Percentiles rank a stretch among this genome's conserved stretches.
Conservation (phyloP, 305 asterid genomes). For the Petunia hybrid region DNA sequence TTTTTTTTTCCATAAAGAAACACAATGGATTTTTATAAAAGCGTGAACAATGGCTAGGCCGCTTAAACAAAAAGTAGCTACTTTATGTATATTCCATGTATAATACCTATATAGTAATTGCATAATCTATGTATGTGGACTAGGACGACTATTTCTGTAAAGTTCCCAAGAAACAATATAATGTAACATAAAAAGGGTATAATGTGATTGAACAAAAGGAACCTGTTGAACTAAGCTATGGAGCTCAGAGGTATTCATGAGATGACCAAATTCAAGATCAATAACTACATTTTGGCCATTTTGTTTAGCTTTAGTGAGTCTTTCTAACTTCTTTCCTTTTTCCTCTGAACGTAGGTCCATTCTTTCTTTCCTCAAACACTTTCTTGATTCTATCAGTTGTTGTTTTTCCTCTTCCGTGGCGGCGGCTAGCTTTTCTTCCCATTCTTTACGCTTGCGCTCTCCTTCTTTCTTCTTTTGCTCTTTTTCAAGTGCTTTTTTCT, state of each 20-base stretch:
- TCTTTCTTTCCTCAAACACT: conserved; percentile 65
- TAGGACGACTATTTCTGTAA: too few species aligned
- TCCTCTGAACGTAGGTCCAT: conserved; percentile 73
- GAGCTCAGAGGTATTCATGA: conserved; percentile 73
- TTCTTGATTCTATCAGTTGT: conserved; percentile 60
- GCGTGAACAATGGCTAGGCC: too few species aligned
- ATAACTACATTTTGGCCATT: conserved; percentile 79
- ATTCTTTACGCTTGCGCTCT: conserved; percentile 82
- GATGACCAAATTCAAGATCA: conserved; percentile 83
- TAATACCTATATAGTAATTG: too few species aligned
- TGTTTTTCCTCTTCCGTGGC: conserved; percentile 67
- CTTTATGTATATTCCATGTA: too few species aligned
- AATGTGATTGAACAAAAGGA: neutral
- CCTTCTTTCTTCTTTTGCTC: conserved; percentile 73
- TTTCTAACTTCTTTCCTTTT: conserved; percentile 69
- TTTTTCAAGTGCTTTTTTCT: conserved; percentile 73
- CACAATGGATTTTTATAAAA: too few species aligned
- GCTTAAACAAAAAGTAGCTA: too few species aligned
- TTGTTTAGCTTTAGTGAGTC: conserved; percentile 61
- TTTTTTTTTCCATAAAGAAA: too few species aligned
- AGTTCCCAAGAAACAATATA: neutral
- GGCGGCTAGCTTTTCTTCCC: conserved; percentile 70
- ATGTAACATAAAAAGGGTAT: neutral
- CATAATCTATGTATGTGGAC: too few species aligned
- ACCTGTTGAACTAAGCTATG: conserved; percentile 97